phyloP scores from a whole-genome alignment of 768 basidiomycete species.

The Phlebiopsis gigantea region DNA sequence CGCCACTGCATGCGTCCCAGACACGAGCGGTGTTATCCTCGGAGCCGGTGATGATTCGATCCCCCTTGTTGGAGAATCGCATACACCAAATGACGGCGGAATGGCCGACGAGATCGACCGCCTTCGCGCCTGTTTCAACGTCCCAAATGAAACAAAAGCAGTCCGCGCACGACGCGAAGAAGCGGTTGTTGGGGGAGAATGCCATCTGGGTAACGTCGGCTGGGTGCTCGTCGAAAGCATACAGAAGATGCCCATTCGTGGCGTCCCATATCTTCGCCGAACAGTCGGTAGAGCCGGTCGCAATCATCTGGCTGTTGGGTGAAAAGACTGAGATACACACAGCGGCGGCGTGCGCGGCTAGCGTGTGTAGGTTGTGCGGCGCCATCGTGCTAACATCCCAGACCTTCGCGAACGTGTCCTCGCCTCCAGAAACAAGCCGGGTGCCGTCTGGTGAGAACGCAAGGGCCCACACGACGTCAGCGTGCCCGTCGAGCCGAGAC shows the following conservation, averaged over 20 bases:
- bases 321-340: slow-evolving; percentile 19
- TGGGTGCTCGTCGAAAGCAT: background rate
- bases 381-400: slow-evolving; percentile 12
- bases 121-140: background rate
- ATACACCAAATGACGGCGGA: slow-evolving; percentile 11
- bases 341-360: slow-evolving; percentile 17
- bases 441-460: slow-evolving; percentile 23
- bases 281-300: slow-evolving; percentile 20
- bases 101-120: slow-evolving; percentile 15
- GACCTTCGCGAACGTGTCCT: slow-evolving; percentile 19
- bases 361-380: background rate
- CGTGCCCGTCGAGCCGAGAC: slow-evolving; percentile 5
- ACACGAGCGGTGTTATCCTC: slow-evolving; percentile 17
- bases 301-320: slow-evolving; percentile 16
- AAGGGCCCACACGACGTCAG: slow-evolving; percentile 13
- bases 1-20: slow-evolving; percentile 20
- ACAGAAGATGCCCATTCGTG: background rate
- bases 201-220: slow-evolving; percentile 10
- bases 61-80: slow-evolving; percentile 17
- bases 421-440: slow-evolving; percentile 20
- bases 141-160: slow-evolving; percentile 15
- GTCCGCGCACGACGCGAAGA: slow-evolving; percentile 14
- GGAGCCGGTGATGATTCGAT: slow-evolving; percentile 21
- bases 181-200: slow-evolving; percentile 17
- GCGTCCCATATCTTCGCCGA: slow-evolving; percentile 20